Percentiles rank a stretch among this genome's conserved stretches.
Evolutionary conservation across 805 yeast species (phyloP).

Genomic region (Barnettozyma pratensis): DNA sequence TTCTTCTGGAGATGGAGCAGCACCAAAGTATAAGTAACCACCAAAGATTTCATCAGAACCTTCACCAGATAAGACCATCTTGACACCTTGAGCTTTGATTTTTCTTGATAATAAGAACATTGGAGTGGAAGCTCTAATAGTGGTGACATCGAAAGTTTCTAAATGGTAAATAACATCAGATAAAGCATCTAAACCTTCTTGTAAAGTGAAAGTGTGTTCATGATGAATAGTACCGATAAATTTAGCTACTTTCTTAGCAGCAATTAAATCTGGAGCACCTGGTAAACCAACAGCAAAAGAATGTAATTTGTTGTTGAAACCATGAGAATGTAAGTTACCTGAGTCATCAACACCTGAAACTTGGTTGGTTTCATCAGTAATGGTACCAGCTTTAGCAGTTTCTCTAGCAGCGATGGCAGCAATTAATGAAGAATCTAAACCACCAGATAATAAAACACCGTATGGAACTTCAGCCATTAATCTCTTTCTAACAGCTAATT

Average conservation of each 20-base stretch:
- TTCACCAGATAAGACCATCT: constrained; percentile 98
- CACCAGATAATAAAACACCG: constrained; percentile 96
- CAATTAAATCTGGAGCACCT: constrained; percentile 94
- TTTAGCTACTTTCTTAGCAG: constrained; percentile 95
- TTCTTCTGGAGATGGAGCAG: constrained; percentile 89
- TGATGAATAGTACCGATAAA: constrained; percentile 95
- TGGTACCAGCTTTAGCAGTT: constrained; percentile 64
- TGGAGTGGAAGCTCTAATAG: constrained; percentile 98
- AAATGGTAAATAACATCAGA: constrained; percentile 91
- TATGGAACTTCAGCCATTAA: constrained; percentile 99
- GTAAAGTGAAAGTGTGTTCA: constrained; percentile 94
- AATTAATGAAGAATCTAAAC: constrained; percentile 92
- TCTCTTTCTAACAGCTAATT: constrained; percentile 96
- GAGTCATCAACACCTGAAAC: constrained; percentile 89
- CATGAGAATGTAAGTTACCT: constrained; percentile 76
- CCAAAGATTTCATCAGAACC: constrained; percentile 99
- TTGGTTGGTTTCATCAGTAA: constrained; percentile 31
- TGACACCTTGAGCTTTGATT: constrained; percentile 98
- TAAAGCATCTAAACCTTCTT: constrained; percentile 95
- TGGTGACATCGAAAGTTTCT: constrained; percentile 97
- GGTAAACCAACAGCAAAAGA: constrained; percentile 97
- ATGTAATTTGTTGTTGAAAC: constrained; percentile 79
- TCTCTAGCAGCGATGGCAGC: constrained; percentile 98
- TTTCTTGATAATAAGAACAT: constrained; percentile 95
- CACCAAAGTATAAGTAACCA: constrained; percentile 95